Conservation (phyloP, 176 grass and related monocot genomes). For the Elymus sibiricus region DNA sequence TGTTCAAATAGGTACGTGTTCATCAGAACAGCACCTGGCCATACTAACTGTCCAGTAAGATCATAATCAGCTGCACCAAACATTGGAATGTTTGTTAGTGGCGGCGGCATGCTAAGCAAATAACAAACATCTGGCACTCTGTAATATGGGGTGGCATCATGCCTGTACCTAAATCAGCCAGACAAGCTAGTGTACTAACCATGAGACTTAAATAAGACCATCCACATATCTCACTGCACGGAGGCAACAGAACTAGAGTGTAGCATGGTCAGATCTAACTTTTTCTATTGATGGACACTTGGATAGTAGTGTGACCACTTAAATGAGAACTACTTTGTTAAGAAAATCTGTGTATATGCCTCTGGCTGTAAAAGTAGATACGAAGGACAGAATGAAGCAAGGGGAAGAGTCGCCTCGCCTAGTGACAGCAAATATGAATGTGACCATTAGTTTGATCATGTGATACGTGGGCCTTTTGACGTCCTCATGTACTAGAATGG, state of each 20-base stretch:
- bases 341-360: background rate
- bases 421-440: background rate
- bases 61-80: constrained; percentile 87
- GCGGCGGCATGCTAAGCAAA: background rate
- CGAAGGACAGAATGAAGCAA: background rate
- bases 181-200: background rate
- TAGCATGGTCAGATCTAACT: background rate
- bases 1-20: constrained; percentile 85
- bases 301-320: background rate
- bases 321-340: constrained; percentile 1
- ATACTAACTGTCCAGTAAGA: constrained; percentile 93
- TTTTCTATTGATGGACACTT: background rate
- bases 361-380: background rate
- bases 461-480: constrained; percentile 14
- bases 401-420: background rate
- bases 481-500: background rate
- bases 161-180: constrained; percentile 15
- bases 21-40: constrained; percentile 90
- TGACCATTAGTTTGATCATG: background rate
- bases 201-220: background rate
- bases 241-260: background rate
- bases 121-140: background rate
- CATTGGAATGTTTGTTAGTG: constrained; percentile 19
- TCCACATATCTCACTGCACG: background rate
- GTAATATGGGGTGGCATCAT: background rate